phyloP scores from a whole-genome alignment of 768 basidiomycete genomes.

The Trametes elegans region DNA sequence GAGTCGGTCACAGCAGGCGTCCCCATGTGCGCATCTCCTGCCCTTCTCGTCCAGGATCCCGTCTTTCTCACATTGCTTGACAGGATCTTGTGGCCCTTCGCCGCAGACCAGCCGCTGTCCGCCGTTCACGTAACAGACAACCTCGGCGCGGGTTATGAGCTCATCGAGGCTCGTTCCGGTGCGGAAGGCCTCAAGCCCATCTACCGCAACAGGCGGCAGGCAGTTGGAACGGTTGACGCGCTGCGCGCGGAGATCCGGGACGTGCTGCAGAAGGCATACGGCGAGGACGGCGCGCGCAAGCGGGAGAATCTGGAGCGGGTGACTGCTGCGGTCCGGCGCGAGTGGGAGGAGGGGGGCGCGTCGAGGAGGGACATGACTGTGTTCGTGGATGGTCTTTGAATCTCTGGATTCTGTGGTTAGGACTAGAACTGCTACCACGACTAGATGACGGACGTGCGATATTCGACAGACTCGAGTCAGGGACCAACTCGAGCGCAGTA shows the following conservation, averaged over 20 bases:
- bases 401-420: neutral
- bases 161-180: constrained; percentile 24
- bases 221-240: constrained; percentile 20
- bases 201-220: constrained; percentile 13
- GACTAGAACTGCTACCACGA: neutral
- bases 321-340: neutral
- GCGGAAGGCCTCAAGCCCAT: constrained; percentile 14
- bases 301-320: constrained; percentile 4
- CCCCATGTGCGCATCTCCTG: constrained; percentile 10
- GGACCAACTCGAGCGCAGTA: no score
- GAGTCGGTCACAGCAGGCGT: constrained; percentile 24
- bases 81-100: constrained; percentile 29
- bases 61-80: neutral
- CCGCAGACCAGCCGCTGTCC: constrained; percentile 23
- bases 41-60: neutral
- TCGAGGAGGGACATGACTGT: neutral
- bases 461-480: no score
- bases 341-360: constrained; percentile 5
- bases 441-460: neutral
- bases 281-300: constrained; percentile 15
- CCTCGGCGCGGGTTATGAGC: constrained; percentile 26
- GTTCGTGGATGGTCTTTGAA: neutral
- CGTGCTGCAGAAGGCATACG: constrained; percentile 18
- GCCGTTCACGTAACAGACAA: constrained; percentile 19
- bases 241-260: constrained; percentile 13